Evolutionary conservation across 352 stramenopile genomes (phyloP), one percentile per base, ranked within the genome.

Genomic region (Phytophthora ramorum): DNA sequence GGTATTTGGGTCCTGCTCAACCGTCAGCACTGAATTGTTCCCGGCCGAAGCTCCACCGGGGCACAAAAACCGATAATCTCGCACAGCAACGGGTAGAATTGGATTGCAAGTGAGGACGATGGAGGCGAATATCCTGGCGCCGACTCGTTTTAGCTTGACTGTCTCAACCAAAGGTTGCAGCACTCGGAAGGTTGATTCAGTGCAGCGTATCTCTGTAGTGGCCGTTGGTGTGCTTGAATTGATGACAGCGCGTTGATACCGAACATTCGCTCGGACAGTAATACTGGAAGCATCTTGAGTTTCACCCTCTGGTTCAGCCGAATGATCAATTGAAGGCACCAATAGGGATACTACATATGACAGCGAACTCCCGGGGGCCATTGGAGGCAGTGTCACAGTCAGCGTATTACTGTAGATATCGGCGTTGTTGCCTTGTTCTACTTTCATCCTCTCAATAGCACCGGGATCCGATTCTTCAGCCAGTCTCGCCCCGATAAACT

Each of bases 31-130:
- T 34, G 17, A 46, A n/a, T 19, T 52, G 17, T 66, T 30, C 24
- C 17, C n/a, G 14, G 4, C 10, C 3, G 30, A 35, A 35, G 30
- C 10, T 30, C 41, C 8, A 51, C 12, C 22, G 8, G 54, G 40
- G 16, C 58, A 69, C 19, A 45, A 28, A 37, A 85, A 30, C 17
- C 57, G 43, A 32, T 85, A 89, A 37, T 82, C 73, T 37, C 32
- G 63, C 13, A 89, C 24, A 7, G 56, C 10, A 26, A 89, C 20
- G 3, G 66, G 38, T 6, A 68, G 41, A 7, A 72, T 58, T 3
- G 41, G 35, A 53, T 85, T 85, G 53, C 77, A 89, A 3, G 63
- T 75, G 9, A 89, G 73, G 12, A 70, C 57, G 26, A 87, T 50
- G 0, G 75, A 76, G 0, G 40, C 49, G 32, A 83, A 70, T 34